Evolutionary conservation across 805 yeast genomes (phyloP), one percentile per base, ranked within the genome.

Genomic region (Kregervanrija delftensis): DNA sequence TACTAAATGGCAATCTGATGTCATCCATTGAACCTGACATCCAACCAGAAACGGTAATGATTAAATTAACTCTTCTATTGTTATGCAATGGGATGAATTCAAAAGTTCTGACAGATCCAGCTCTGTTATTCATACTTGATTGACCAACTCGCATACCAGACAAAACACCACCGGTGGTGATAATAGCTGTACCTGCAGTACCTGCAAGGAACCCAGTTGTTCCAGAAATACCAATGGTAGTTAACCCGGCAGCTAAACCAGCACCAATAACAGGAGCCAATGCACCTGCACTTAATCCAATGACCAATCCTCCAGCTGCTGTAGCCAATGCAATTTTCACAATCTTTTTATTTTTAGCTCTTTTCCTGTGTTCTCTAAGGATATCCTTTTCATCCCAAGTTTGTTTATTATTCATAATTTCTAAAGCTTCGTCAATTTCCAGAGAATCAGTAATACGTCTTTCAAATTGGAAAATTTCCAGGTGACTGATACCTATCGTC

Each of bases 221-320:
- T n/a, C 99, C 98, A 1, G 86, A 72, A 16, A 95, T 85, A 31
- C 99, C 99, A 16, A 91, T 79, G 0, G 99, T 93, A 1, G 97
- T 83, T 35, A 93, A 70, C 12, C 98, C 99, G 3, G 98, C 98
- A 2, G 98, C 99, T 30, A 93, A 59, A 57, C 99, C 99, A 1
- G 98, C 98, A 41, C 98, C 98, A 57, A 93, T 95, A 2, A 95
- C 96, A 0, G 99, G 99, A 0, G 99, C 99, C 38, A 93, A 67
- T 37, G 93, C 65, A 6, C 99, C 99, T 8, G 96, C 98, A 48
- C 96, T 87, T 14, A 93, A 69, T 2, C 99, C 99, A 47, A 93
- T 77, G 1, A 93, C 96, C 16, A 93, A 68, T 1, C 96, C 90
- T 2, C 99, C 99, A 30, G 98, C 98, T 12, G 90, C 73, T 8